phyloP scores from a whole-genome alignment of 179 eudicot genomes.

The Gypsophila paniculata region DNA sequence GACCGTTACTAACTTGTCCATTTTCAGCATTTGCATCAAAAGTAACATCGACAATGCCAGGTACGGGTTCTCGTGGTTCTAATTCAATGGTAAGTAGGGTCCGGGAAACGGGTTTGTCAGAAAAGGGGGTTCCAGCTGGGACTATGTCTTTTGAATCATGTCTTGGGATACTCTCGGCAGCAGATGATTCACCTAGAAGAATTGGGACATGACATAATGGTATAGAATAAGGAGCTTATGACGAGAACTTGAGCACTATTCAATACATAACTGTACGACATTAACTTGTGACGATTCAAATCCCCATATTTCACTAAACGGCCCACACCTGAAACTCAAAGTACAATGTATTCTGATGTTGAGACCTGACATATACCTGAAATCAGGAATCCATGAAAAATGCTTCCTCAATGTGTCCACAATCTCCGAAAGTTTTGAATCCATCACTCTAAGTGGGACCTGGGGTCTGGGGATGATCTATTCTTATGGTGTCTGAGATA shows the following conservation, averaged over 20 bases:
- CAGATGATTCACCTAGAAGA: slow-evolving; percentile 66
- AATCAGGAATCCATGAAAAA: slow-evolving; percentile 83
- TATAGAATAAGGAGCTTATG: slow-evolving; percentile 81
- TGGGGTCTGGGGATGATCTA: slow-evolving; percentile 51
- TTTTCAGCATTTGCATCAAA: slow-evolving; percentile 77
- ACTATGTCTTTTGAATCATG: slow-evolving; percentile 53
- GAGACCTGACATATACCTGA: slow-evolving; percentile 65
- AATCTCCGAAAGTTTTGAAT: slow-evolving; percentile 68
- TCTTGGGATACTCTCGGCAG: slow-evolving; percentile 23
- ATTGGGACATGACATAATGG: slow-evolving; percentile 67
- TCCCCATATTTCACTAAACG: slow-evolving; percentile 51
- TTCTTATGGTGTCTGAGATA: slow-evolving; percentile 31
- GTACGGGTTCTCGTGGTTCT: slow-evolving; percentile 89
- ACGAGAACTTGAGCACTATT: slow-evolving; percentile 65
- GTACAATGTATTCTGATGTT: slow-evolving; percentile 69
- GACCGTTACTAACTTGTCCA: slow-evolving; percentile 76
- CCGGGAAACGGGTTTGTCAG: slow-evolving; percentile 32
- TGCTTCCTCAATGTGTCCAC: slow-evolving; percentile 62
- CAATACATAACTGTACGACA: slow-evolving; percentile 67
- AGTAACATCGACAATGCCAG: slow-evolving; percentile 70
- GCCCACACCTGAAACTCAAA: slow-evolving; percentile 63
- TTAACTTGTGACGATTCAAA: slow-evolving; percentile 26
- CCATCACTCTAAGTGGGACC: slow-evolving; percentile 90
- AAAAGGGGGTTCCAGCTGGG: slow-evolving; percentile 39
- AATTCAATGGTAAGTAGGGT: slow-evolving; percentile 59